Evolutionary conservation across 768 basidiomycete genomes (phyloP).

Genomic region (Tylopilus sp.): DNA sequence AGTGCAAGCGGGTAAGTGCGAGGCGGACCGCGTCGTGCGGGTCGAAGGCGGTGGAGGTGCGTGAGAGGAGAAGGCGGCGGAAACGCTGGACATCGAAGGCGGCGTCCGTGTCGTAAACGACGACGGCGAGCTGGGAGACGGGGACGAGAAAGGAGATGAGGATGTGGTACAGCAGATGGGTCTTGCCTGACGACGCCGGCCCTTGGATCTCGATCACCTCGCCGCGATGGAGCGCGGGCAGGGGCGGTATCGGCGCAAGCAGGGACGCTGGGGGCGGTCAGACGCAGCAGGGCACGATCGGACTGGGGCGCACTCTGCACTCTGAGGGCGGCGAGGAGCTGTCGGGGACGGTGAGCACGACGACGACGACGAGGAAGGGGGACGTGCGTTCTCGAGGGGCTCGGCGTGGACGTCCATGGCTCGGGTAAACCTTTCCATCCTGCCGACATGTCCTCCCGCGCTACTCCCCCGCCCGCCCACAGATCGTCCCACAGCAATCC

Average conservation of each 20-base stretch:
- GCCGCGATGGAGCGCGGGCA: slow-evolving; percentile 42
- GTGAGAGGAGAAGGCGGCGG: slow-evolving; percentile 46
- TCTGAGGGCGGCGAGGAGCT: slow-evolving; percentile 45
- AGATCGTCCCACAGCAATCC: slow-evolving; percentile 42
- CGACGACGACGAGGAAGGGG: neutral
- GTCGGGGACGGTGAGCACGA: slow-evolving; percentile 8
- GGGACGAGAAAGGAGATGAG: slow-evolving; percentile 60
- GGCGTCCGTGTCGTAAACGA: slow-evolving; percentile 69
- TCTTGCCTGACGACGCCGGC: slow-evolving; percentile 70
- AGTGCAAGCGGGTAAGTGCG: slow-evolving; percentile 54
- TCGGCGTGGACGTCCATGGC: slow-evolving; percentile 23
- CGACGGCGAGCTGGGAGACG: slow-evolving; percentile 41
- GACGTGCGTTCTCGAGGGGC: slow-evolving; percentile 34
- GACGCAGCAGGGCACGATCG: neutral
- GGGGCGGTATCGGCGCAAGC: slow-evolving; percentile 12
- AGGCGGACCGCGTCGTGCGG: slow-evolving; percentile 31
- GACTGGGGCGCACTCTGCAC: slow-evolving; percentile 31
- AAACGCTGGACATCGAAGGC: slow-evolving; percentile 60
- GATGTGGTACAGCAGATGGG: slow-evolving; percentile 69
- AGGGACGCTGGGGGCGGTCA: slow-evolving; percentile 27
- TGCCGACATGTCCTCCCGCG: slow-evolving; percentile 35
- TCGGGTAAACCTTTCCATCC: slow-evolving; percentile 28
- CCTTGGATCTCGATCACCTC: slow-evolving; percentile 80
- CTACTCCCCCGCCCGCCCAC: slow-evolving; percentile 44
- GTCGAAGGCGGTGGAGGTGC: slow-evolving; percentile 23